Evolutionary conservation across 169 alveolate species (phyloP).

Genomic region (Eimeria acervulina): DNA sequence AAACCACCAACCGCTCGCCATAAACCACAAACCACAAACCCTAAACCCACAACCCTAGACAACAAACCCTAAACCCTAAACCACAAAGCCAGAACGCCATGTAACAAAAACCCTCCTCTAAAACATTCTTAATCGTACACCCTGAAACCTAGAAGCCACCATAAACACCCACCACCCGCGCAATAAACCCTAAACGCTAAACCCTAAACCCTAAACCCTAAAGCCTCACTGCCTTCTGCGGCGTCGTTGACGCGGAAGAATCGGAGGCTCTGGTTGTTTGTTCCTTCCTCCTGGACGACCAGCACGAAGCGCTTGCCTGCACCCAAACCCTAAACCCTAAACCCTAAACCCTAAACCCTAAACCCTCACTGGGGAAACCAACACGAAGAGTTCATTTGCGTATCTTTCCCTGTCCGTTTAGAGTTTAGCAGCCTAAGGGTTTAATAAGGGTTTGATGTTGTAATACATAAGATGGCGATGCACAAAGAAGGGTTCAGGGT

Average conservation of each 20-base stretch:
- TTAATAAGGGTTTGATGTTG: background rate
- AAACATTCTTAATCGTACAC: too few species aligned
- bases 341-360: constrained; percentile 27
- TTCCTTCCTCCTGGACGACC: constrained; percentile 93
- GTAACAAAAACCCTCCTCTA: too few species aligned
- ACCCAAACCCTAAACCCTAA: constrained; percentile 24
- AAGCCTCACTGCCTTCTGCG: constrained; percentile 84
- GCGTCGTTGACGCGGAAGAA: constrained; percentile 93
- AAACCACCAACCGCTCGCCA: too few species aligned
- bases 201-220: background rate
- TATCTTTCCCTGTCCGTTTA: too few species aligned
- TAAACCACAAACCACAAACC: too few species aligned
- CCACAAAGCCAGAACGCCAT: too few species aligned
- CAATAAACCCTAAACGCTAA: background rate
- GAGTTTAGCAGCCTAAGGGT: too few species aligned
- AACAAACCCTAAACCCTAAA: too few species aligned
- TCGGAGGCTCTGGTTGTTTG: constrained; percentile 91
- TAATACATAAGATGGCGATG: background rate
- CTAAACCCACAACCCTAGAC: too few species aligned
- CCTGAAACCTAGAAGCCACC: too few species aligned
- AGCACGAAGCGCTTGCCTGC: constrained; percentile 93
- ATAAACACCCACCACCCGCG: background rate
- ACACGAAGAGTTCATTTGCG: too few species aligned
- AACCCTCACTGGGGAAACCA: background rate
- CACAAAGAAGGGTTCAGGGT: too few species aligned